phyloP scores from a whole-genome alignment of 2,329 filamentous ascomycete genomes.

The Beauveria bassiana region DNA sequence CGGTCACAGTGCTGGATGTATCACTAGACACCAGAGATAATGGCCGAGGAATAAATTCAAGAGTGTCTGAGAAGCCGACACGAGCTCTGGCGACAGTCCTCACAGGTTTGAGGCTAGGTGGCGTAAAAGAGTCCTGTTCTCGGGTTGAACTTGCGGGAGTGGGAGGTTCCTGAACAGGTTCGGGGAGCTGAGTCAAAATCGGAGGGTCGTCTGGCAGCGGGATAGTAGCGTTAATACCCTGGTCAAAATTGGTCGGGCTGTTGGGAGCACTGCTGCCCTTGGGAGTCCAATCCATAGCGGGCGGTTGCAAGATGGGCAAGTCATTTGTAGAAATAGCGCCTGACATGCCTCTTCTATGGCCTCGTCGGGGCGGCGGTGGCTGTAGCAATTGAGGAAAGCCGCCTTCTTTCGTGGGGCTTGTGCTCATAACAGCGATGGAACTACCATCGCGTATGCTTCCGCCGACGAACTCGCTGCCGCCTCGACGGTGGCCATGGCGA shows the following conservation, averaged over 20 bases:
- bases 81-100: conserved; percentile 45
- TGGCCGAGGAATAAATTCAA: conserved; percentile 77
- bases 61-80: conserved; percentile 76
- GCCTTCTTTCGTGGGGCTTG: conserved; percentile 60
- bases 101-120: conserved; percentile 17
- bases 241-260: conserved; percentile 46
- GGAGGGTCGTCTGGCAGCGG: conserved; percentile 9
- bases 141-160: background rate
- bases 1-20: conserved; percentile 68
- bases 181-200: conserved; percentile 10
- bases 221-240: conserved; percentile 11
- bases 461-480: conserved; percentile 81
- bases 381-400: conserved; percentile 49
- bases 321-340: conserved; percentile 79
- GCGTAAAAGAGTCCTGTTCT: background rate
- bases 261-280: conserved; percentile 56
- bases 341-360: conserved; percentile 64
- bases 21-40: conserved; percentile 79
- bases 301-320: conserved; percentile 60
- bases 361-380: conserved; percentile 48
- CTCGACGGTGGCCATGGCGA: conserved; percentile 70
- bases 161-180: conserved; percentile 10
- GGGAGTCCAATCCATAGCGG: conserved; percentile 41
- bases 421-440: conserved; percentile 54
- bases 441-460: conserved; percentile 55